Evolutionary conservation across 78 protist species (phyloP), one percentile per base, ranked within the genome.

Genomic region (Salpingoeca rosetta): DNA sequence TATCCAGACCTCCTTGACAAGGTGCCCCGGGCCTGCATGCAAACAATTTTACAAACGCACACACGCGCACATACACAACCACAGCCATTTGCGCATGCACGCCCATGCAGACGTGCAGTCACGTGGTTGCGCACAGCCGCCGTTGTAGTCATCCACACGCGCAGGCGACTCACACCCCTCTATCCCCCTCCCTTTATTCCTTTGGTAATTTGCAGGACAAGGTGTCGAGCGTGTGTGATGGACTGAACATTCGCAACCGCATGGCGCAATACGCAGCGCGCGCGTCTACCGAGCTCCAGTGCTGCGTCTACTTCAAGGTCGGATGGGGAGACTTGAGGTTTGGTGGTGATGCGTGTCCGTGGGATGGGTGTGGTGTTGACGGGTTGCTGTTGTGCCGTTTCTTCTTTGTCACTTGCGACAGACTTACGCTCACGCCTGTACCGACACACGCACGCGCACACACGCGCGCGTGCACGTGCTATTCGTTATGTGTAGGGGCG

Each of bases 181-280:
- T n/a, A n/a, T n/a, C n/a, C n/a, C n/a, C n/a, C n/a, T n/a, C n/a
- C n/a, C n/a, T 45, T 45, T 45, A 11, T 11, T 27, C 31, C 35
- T 0, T 84, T 31, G 24, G 0, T n/a, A 75, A 10, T 2, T 44
- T 87, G 35, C 28, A 38, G 41, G 81, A 76, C 51, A 79, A 76
- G 36, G 40, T 87, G 35, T 56, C 80, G n/a, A 24, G n/a, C 40
- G 10, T 65, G n/a, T 57, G 81, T 0, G 86, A 40, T 1, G 36
- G 3, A 28, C 39, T 82, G 37, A 89, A 94, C 75, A 76, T 51
- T 76, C 82, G 97, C 40, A 94, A 91, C 78, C 44, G 83, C 25
- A 79, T 79, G 85, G 97, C 97, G 12, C 96, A 95, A 89, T 84
- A 87, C 76, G 95, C 97, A 0, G 81, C 89, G 42, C 90, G 98